Evolutionary conservation across 148 eudicot genomes (phyloP).

Genomic region (Camellia lanceoleosa): DNA sequence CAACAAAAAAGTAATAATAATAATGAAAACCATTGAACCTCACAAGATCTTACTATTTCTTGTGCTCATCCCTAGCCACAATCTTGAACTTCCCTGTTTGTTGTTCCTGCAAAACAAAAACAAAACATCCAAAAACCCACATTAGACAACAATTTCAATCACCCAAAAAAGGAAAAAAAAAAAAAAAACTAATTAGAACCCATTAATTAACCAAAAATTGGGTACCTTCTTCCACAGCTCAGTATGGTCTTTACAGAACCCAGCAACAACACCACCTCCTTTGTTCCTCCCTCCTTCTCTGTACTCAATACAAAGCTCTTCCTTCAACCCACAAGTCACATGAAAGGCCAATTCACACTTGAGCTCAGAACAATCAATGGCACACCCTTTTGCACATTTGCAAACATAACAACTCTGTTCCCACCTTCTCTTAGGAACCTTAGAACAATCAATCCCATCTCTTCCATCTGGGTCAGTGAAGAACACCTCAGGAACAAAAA

Average conservation of each 20-base stretch:
- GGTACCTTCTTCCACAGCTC: conserved; percentile 77
- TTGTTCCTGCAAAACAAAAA: conserved; percentile 66
- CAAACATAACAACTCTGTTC: conserved; percentile 62
- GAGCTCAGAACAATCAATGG: conserved; percentile 74
- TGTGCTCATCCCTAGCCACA: conserved; percentile 56
- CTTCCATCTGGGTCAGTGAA: conserved; percentile 71
- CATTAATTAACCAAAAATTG: not conserved
- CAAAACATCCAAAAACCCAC: conserved; percentile 6
- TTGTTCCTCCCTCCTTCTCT: conserved; percentile 43
- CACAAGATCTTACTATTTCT: conserved; percentile 16
- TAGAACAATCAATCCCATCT: conserved; percentile 65
- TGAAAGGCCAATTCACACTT: conserved; percentile 68
- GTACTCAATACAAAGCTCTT: conserved; percentile 78
- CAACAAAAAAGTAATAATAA: not conserved
- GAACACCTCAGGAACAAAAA: conserved; percentile 83
- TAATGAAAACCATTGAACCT: conserved; percentile 14
- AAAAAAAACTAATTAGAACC: not conserved
- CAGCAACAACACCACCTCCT: conserved; percentile 70
- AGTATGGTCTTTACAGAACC: conserved; percentile 74
- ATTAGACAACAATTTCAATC: not conserved
- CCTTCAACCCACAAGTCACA: conserved; percentile 76
- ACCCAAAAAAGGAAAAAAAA: not conserved
- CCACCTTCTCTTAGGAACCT: conserved; percentile 58
- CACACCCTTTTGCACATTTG: conserved; percentile 53
- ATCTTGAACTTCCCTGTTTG: conserved; percentile 91